phyloP scores from a whole-genome alignment of 2,329 filamentous ascomycete species.

The Talaromyces sp. region DNA sequence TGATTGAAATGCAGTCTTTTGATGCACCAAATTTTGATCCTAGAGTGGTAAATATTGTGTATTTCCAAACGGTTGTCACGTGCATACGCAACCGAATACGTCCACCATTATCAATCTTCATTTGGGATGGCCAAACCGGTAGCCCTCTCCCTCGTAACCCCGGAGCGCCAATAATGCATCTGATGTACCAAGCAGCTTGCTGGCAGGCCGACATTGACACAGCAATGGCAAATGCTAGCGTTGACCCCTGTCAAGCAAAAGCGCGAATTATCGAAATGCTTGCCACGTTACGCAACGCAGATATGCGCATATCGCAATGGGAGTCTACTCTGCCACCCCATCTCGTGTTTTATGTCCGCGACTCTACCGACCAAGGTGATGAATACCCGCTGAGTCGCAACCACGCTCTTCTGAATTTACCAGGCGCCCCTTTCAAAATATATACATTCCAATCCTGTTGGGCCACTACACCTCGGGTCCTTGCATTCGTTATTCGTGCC shows the following conservation, averaged over 20 bases:
- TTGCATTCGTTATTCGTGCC: neutral
- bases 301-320: neutral
- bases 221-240: neutral
- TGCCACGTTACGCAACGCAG: neutral
- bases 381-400: neutral
- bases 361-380: neutral
- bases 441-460: neutral
- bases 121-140: neutral
- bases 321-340: neutral
- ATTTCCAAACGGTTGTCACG: conserved; percentile 3
- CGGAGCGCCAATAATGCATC: neutral
- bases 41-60: neutral
- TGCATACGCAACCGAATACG: neutral
- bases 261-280: neutral
- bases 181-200: neutral
- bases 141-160: neutral
- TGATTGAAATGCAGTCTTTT: neutral
- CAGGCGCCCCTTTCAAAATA: neutral
- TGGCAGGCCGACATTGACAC: conserved; percentile 7
- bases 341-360: neutral
- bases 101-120: neutral
- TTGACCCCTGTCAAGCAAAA: neutral
- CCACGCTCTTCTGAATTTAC: neutral
- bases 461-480: neutral
- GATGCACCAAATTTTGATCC: neutral